Conservation (phyloP, 352 stramenopile genomes). For the Phytopythium chamaehyphon region DNA sequence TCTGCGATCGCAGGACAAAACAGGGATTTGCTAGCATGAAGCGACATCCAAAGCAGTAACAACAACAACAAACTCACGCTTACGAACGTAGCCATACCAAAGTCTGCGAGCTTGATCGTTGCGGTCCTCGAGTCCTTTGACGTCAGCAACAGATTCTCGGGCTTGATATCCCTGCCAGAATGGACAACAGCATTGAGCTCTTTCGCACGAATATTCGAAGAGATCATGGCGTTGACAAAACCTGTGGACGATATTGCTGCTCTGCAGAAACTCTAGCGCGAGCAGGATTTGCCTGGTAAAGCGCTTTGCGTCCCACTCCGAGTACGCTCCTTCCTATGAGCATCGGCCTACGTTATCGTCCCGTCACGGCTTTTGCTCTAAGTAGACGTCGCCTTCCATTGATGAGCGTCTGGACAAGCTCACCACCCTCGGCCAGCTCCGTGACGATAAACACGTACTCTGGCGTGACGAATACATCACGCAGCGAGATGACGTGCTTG, state of each 20-base stretch:
- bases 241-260: slow-evolving; percentile 65
- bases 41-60: neutral
- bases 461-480: slow-evolving; percentile 46
- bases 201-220: too few relatives aligned
- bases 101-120: slow-evolving; percentile 82
- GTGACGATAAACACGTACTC: slow-evolving; percentile 53
- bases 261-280: slow-evolving; percentile 63
- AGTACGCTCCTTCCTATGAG: slow-evolving; percentile 60
- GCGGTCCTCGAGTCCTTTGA: slow-evolving; percentile 57
- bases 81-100: slow-evolving; percentile 68
- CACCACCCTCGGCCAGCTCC: slow-evolving; percentile 50
- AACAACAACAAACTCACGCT: slow-evolving; percentile 13
- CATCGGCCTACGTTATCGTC: neutral
- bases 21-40: neutral
- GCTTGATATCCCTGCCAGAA: slow-evolving; percentile 65
- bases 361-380: neutral
- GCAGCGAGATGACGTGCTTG: slow-evolving; percentile 50
- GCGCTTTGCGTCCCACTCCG: slow-evolving; percentile 57
- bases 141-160: slow-evolving; percentile 83
- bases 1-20: slow-evolving; percentile 7
- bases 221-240: slow-evolving; percentile 6
- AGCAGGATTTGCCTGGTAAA: slow-evolving; percentile 48
- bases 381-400: slow-evolving; percentile 10
- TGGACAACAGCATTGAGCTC: slow-evolving; percentile 6
- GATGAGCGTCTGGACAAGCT: slow-evolving; percentile 72